A percentile compares a stretch with the other conserved stretches of the same genome.
Evolutionary conservation across 768 basidiomycete species (phyloP).

Genomic region (Steccherinum ochraceum): DNA sequence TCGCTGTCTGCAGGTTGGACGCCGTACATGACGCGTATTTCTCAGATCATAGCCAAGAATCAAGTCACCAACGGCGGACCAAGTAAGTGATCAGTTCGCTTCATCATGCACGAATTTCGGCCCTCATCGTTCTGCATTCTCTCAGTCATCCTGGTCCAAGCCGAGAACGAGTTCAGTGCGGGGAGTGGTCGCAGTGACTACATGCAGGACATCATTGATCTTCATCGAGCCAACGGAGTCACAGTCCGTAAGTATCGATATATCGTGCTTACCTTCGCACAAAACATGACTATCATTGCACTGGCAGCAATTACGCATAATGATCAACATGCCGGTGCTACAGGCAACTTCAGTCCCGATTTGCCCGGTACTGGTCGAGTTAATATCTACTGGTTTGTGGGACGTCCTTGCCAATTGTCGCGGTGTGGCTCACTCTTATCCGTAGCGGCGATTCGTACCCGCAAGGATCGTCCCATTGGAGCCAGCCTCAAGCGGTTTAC

Average conservation of each 20-base stretch:
- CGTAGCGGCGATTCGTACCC: conserved; percentile 46
- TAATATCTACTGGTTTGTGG: conserved; percentile 40
- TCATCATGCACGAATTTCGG: too few species aligned
- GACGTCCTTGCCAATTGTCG: background rate
- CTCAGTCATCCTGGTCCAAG: conserved; percentile 45
- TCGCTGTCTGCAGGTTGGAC: conserved; percentile 37
- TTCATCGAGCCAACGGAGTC: conserved; percentile 39
- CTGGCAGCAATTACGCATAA: conserved; percentile 40
- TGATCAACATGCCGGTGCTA: conserved; percentile 40
- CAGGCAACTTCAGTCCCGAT: conserved; percentile 47
- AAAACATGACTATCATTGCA: background rate
- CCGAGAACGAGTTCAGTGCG: conserved; percentile 50
- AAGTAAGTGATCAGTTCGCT: too few species aligned
- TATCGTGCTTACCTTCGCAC: conserved; percentile 1
- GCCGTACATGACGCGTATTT: conserved; percentile 46
- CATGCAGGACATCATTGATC: conserved; percentile 44
- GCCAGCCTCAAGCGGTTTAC: conserved; percentile 44
- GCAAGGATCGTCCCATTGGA: conserved; percentile 40
- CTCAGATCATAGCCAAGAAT: conserved; percentile 43
- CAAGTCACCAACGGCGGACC: conserved; percentile 59
- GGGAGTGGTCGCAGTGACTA: conserved; percentile 36
- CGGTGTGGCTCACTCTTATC: background rate
- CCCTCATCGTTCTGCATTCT: too few species aligned
- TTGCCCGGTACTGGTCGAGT: conserved; percentile 36
- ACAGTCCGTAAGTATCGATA: conserved; percentile 44